Evolutionary conservation across 208 protist species (phyloP).

Genomic region (Angomonas deanei): DNA sequence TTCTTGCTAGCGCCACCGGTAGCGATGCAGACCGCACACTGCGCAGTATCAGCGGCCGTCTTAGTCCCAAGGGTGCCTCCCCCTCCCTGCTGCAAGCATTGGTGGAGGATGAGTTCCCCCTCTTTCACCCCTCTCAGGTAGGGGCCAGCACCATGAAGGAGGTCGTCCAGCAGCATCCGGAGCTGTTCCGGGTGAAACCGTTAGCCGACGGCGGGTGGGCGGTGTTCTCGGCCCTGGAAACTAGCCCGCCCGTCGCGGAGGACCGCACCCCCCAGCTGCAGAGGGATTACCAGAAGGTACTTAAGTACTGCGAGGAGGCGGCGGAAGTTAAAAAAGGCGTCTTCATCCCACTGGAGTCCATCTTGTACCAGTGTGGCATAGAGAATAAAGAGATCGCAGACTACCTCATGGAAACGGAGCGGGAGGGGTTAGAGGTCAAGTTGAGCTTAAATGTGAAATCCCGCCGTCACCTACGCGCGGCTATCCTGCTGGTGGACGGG

Average conservation of each 20-base stretch:
- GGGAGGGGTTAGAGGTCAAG: constrained; percentile 33
- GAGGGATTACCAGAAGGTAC: background rate
- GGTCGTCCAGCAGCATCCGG: constrained; percentile 31
- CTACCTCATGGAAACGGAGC: constrained; percentile 18
- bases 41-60: constrained; percentile 26
- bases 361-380: constrained; percentile 23
- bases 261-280: background rate
- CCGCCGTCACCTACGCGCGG: constrained; percentile 23
- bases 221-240: constrained; percentile 13
- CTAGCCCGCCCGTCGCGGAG: background rate
- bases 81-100: constrained; percentile 55
- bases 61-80: constrained; percentile 31
- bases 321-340: background rate
- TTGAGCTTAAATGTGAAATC: constrained; percentile 40
- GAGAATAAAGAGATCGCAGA: constrained; percentile 23
- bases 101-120: constrained; percentile 49
- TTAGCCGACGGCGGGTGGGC: constrained; percentile 18
- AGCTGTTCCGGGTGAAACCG: constrained; percentile 36
- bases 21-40: constrained; percentile 3
- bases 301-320: background rate
- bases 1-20: too few relatives aligned
- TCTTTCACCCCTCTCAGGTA: constrained; percentile 31
- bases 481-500: constrained; percentile 71
- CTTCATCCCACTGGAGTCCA: constrained; percentile 33
- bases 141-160: constrained; percentile 49